Evolutionary conservation across 75 land plant genomes (phyloP).

Genomic region (Selaginella moellendorffii): DNA sequence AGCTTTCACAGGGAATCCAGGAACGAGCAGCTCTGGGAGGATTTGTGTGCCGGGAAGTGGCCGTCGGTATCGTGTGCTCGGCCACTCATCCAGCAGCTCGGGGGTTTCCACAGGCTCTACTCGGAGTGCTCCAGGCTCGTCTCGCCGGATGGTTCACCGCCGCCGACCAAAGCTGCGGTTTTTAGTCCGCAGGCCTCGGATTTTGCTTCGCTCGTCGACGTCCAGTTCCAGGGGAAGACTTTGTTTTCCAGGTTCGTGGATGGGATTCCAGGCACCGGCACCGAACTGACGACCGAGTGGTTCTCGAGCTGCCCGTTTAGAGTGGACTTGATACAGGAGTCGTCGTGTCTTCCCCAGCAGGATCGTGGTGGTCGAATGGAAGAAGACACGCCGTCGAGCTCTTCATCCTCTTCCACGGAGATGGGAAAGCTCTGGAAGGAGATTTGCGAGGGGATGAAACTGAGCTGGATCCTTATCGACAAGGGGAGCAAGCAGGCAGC

Average conservation of each 20-base stretch:
- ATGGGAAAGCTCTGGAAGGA: slow-evolving; percentile 42
- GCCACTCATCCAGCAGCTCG: background rate
- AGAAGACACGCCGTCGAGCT: no score
- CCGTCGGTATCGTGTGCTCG: background rate
- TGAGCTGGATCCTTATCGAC: slow-evolving; percentile 35
- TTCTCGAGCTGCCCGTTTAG: slow-evolving; percentile 71
- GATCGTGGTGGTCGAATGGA: no score
- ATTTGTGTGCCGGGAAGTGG: background rate
- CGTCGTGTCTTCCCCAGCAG: no score
- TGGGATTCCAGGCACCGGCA: slow-evolving; percentile 54
- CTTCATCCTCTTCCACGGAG: no score
- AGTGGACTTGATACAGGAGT: slow-evolving; percentile 33
- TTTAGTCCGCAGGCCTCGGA: slow-evolving; percentile 35
- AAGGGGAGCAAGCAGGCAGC: slow-evolving; percentile 18
- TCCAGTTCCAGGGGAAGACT: slow-evolving; percentile 42
- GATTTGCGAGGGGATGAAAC: slow-evolving; percentile 30
- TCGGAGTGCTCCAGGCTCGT: background rate
- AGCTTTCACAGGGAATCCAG: background rate
- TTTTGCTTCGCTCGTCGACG: slow-evolving; percentile 61
- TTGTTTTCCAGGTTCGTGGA: slow-evolving; percentile 41
- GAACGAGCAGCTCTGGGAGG: background rate
- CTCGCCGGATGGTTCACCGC: background rate
- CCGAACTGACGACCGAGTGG: slow-evolving; percentile 47
- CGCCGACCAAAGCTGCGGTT: no score
- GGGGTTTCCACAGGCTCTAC: background rate